A percentile compares a stretch with the other conserved stretches of the same genome.
phyloP scores from a whole-genome alignment of 1,284 basidiomycete species.

The Cutaneotrichosporon mucoides region DNA sequence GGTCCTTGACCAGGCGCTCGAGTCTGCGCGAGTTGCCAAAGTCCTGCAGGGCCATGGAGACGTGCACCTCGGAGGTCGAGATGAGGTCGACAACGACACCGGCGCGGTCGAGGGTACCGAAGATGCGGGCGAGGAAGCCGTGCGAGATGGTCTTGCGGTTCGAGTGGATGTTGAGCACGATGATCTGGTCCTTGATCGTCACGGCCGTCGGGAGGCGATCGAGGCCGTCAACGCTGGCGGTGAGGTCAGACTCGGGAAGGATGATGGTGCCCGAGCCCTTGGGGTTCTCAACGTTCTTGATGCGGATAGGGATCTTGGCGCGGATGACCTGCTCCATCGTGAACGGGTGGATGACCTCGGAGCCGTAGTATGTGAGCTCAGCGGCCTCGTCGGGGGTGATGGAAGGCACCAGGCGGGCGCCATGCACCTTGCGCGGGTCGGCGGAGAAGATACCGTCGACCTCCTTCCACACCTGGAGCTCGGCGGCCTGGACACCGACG shows the following conservation, averaged over 20 bases:
- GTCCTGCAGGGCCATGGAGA: constrained; percentile 59
- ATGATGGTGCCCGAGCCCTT: constrained; percentile 86
- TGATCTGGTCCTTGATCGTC: constrained; percentile 93
- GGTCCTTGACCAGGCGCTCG: constrained; percentile 68
- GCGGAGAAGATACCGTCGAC: constrained; percentile 99
- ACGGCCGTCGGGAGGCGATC: constrained; percentile 85
- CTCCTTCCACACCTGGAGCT: constrained; percentile 99
- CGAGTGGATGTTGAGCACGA: constrained; percentile 92
- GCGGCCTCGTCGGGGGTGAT: constrained; percentile 98
- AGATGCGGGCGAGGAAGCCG: constrained; percentile 93
- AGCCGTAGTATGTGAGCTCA: constrained; percentile 96
- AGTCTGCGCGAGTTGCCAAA: constrained; percentile 58
- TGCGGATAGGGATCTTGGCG: constrained; percentile 87
- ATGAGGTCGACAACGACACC: constrained; percentile 96
- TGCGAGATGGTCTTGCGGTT: constrained; percentile 96
- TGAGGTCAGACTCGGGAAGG: constrained; percentile 63
- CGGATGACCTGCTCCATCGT: constrained; percentile 99
- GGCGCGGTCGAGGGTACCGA: constrained; percentile 82
- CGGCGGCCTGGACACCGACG: constrained; percentile 77
- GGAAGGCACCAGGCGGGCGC: constrained; percentile 82
- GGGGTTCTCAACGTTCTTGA: constrained; percentile 98
- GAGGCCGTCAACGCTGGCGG: constrained; percentile 27
- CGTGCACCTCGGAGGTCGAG: constrained; percentile 95
- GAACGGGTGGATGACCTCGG: constrained; percentile 97
- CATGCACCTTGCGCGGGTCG: constrained; percentile 92